Conservation (phyloP, 768 basidiomycete genomes). For the Hygrophorus russula region DNA sequence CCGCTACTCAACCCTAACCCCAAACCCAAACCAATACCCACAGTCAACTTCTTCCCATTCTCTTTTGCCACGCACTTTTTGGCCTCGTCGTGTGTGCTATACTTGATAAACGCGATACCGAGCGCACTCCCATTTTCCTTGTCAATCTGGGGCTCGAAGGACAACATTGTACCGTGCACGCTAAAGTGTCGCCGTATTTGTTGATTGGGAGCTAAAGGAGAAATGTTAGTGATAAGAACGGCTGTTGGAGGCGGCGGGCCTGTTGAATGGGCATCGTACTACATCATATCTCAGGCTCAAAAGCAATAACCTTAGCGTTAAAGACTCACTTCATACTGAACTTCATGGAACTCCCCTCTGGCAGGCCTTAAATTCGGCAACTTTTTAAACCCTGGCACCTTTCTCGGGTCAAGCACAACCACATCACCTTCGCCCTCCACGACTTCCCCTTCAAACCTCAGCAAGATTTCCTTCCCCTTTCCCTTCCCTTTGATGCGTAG, state of each 20-base stretch:
- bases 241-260: conserved; percentile 64
- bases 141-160: conserved; percentile 74
- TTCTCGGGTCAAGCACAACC: conserved; percentile 44
- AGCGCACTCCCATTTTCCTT: conserved; percentile 69
- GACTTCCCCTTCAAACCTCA: conserved; percentile 41
- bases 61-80: conserved; percentile 51
- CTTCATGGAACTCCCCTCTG: conserved; percentile 4
- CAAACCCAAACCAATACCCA: conserved; percentile 31
- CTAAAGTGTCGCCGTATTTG: conserved; percentile 58
- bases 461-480: conserved; percentile 28
- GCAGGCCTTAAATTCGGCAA: conserved; percentile 2
- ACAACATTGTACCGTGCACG: conserved; percentile 45
- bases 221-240: conserved; percentile 63
- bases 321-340: conserved; percentile 5
- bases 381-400: conserved; percentile 21
- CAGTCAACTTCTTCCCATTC: conserved; percentile 47
- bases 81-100: conserved; percentile 54
- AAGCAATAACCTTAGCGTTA: neutral
- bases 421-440: conserved; percentile 20
- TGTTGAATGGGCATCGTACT: conserved; percentile 70
- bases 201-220: conserved; percentile 56
- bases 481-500: conserved; percentile 51
- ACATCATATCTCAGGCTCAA: conserved; percentile 2
- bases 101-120: conserved; percentile 74
- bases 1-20: conserved; percentile 16